A percentile compares a stretch with the other conserved stretches of the same genome.
These are phyloP conservation scores for Daldinia bambusicola DNA, from an alignment of 495 filamentous ascomycete species.

Conservation along the genomic window DNA sequence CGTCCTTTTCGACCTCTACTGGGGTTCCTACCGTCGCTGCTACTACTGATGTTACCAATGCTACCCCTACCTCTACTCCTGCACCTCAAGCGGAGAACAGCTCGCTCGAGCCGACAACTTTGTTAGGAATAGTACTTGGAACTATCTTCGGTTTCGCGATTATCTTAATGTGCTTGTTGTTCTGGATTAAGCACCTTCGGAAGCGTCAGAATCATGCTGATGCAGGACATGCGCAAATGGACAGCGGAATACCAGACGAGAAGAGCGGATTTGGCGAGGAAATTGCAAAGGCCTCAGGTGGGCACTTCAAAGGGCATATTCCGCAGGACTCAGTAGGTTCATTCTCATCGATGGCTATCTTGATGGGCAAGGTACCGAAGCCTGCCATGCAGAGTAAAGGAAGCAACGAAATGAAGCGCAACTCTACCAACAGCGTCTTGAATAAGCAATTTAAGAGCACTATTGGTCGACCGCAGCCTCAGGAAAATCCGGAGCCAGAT, in stretches of 20 bases:
- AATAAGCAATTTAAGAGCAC: slow-evolving; percentile 63
- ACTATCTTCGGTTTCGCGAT: slow-evolving; percentile 76
- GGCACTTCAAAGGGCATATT: slow-evolving; percentile 60
- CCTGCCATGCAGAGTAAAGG: slow-evolving; percentile 51
- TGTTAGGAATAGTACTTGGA: slow-evolving; percentile 84
- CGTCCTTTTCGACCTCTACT: neutral
- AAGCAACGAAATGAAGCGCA: slow-evolving; percentile 59
- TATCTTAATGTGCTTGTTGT: slow-evolving; percentile 73
- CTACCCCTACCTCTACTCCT: slow-evolving; percentile 42
- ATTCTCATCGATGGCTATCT: slow-evolving; percentile 66
- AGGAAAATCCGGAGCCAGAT: slow-evolving; percentile 43
- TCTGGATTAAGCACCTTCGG: slow-evolving; percentile 71
- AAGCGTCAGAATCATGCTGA: slow-evolving; percentile 58
- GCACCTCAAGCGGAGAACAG: slow-evolving; percentile 51
- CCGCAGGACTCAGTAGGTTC: slow-evolving; percentile 59
- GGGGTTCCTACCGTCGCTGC: neutral
- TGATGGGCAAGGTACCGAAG: slow-evolving; percentile 63
- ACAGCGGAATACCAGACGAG: slow-evolving; percentile 64
- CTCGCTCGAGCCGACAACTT: slow-evolving; percentile 61
- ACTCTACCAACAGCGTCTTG: slow-evolving; percentile 59
- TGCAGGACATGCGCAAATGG: slow-evolving; percentile 59
- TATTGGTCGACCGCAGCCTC: slow-evolving; percentile 64
- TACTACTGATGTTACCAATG: slow-evolving; percentile 32
- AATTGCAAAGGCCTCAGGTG: slow-evolving; percentile 57
- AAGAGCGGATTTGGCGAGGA: slow-evolving; percentile 66